phyloP scores from a whole-genome alignment of 1,284 basidiomycete species.

The Leccinum angustisporum region DNA sequence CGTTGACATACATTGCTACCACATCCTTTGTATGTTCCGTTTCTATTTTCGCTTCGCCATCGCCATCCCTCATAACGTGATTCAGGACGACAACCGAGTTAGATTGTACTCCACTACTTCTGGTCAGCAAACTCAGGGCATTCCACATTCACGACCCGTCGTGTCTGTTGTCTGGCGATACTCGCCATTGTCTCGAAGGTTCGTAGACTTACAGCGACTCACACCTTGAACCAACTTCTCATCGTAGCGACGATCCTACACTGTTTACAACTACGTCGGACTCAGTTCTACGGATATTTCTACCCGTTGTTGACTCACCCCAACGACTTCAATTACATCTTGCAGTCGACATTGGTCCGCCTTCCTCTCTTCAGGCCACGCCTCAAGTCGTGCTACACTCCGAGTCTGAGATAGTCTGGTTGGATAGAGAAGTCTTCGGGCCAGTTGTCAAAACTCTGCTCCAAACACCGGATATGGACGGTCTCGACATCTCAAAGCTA shows the following conservation, averaged over 20 bases:
- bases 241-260: conserved; percentile 66
- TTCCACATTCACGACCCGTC: conserved; percentile 68
- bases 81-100: conserved; percentile 57
- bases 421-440: conserved; percentile 59
- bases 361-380: conserved; percentile 39
- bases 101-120: conserved; percentile 71
- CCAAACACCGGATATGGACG: conserved; percentile 24
- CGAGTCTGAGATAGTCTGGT: conserved; percentile 58
- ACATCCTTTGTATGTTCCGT: conserved; percentile 52
- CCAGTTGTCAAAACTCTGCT: conserved; percentile 46
- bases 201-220: conserved; percentile 20
- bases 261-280: conserved; percentile 78
- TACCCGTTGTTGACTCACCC: conserved; percentile 85
- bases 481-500: conserved; percentile 47
- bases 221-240: conserved; percentile 12
- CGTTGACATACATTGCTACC: conserved; percentile 70
- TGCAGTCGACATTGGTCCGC: conserved; percentile 63
- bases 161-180: conserved; percentile 68
- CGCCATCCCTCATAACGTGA: background rate
- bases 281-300: conserved; percentile 77
- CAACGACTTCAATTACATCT: conserved; percentile 83
- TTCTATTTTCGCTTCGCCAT: conserved; percentile 8
- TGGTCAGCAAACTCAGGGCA: conserved; percentile 61
- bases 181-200: conserved; percentile 66
- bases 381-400: conserved; percentile 25